Base-by-base conservation (phyloP, 805 yeast genomes). In the Yamadazyma nakazawae region DNA sequence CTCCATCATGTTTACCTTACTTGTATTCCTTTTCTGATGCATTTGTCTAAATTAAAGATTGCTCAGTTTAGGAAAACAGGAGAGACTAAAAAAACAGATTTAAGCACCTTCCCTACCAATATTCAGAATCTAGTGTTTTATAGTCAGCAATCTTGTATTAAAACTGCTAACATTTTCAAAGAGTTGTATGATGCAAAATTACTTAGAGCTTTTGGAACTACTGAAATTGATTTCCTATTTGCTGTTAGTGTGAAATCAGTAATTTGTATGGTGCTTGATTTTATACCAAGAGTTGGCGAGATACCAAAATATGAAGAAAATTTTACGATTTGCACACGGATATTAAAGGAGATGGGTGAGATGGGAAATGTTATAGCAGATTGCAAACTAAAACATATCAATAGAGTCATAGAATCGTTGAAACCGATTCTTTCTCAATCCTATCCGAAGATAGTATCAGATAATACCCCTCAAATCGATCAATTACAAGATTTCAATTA, bases 1-100 rank as follows among this genome's bases (percentile, higher is more conserved):
- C 48, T 61, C 5, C 68, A 63, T 48, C 63, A 60, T 40, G 56
- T 63, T 3, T 57, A 61, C 38, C 46, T 63, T 24, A 53, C 62
- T 1, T 56, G 59, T 35, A 55, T 63, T 17, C 68, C 68, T 3
- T 54, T 62, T 2, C 25, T 61, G 17, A 19, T 62, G 3, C 55
- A 62, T 43, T 54, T 61, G 28, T 57, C 58, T 7, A 59, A 56
- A 40, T 32, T 52, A 9, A 54, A 49, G 17, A 54, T 62, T 8
- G 34, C 48, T 4, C 39, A 52, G 16, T 54, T 37, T 40, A 51
- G 28, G 5, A 44, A 32, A 19, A 34, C 43, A 3, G 38, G 32
- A 3, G 26, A 25, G 34, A 10, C 42, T 5, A 41, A 25, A 13
- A 37, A 14, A 6, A 18, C 42, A 5, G 34, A 38, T 6, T 18